Evolutionary conservation across 2,329 filamentous ascomycete genomes (phyloP).

Genomic region (Fusarium sp.): DNA sequence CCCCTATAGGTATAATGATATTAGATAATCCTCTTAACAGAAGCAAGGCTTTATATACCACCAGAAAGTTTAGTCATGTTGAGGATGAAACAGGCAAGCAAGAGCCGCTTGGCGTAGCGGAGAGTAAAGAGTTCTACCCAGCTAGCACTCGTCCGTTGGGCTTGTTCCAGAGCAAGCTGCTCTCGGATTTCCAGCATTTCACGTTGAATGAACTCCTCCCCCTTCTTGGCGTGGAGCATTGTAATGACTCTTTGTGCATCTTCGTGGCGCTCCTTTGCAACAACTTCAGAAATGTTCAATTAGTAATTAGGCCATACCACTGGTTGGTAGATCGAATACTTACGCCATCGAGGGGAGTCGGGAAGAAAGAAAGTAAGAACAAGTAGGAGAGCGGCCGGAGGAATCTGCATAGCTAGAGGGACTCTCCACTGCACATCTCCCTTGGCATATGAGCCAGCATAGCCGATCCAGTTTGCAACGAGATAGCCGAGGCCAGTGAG

Average conservation of each 20-base stretch:
- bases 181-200: background rate
- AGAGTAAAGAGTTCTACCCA: background rate
- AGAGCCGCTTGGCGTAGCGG: background rate
- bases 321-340: background rate
- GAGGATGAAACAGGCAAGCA: background rate
- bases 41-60: background rate
- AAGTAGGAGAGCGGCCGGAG: background rate
- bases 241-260: background rate
- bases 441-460: background rate
- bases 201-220: background rate
- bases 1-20: background rate
- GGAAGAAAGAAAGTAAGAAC: background rate
- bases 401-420: background rate
- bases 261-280: background rate
- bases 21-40: background rate
- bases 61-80: background rate
- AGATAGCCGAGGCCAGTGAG: background rate
- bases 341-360: background rate
- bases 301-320: accelerated
- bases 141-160: background rate
- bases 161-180: background rate
- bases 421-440: background rate
- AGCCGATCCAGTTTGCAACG: background rate
- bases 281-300: background rate
- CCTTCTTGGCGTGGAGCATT: background rate